Base-by-base conservation (phyloP, 1,284 basidiomycete genomes). In the Ganoderma meredithae region DNA sequence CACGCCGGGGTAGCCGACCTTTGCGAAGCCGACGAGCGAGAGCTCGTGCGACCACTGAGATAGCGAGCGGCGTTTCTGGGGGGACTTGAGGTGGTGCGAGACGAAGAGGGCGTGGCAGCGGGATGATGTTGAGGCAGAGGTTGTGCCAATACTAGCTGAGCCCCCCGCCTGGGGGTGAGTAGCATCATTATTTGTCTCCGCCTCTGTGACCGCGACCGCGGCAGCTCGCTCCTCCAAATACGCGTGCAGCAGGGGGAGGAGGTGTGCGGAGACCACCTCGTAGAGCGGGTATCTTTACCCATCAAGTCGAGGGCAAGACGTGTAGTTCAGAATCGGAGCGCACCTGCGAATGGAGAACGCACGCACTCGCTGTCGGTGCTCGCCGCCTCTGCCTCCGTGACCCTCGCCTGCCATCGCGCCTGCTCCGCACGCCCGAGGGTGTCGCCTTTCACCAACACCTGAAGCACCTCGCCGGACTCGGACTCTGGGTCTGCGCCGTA, bases 31-130 rank as follows among this genome's bases (percentile, higher is more conserved):
- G 0, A 80, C 76, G 19, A 93, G 75, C 1, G 81, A 81, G 39
- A 92, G 84, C 27, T 86, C 83, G 19, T 84, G 83, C 0, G 88
- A 85, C 84, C 91, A 90, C 33, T 84, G 79, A 70, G 87, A 82
- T 17, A 93, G 83, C 64, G 85, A 83, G 41, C 89, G 87, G 19
- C 91, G 87, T 76, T 93, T 94, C 36, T 84, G 86, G 0, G 88
- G 84, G 0, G 92, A 90, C 59, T 90, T 81, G 63, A 93, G 86
- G 76, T 93, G 92, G 77, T 93, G 91, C 0, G 91, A 93, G 5
- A 88, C 90, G 65, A 93, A 83, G 7, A 93, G 84, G 33, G 86
- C 86, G 75, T 93, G 91, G 69, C 85, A 88, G 40, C 62, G 72
- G 39, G 65, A 65, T 10, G 31, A 53, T 13, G 36, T 36, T 10